phyloP scores from a whole-genome alignment of 495 filamentous ascomycete species.

The Annulohypoxylon stygium region DNA sequence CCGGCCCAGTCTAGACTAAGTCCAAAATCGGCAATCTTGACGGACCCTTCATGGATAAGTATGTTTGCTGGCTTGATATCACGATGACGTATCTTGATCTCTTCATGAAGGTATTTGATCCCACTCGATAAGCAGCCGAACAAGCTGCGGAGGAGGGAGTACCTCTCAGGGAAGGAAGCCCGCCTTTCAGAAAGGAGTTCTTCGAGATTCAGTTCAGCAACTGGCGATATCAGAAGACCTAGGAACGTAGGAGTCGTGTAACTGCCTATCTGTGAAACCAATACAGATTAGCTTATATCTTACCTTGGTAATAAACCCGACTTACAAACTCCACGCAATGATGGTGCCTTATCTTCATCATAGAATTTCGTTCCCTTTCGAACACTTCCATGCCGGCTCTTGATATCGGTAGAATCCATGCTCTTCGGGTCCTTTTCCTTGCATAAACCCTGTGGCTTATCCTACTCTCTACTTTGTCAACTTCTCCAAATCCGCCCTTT shows the following conservation, averaged over 20 bases:
- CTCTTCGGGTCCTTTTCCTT: not conserved
- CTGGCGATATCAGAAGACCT: not conserved
- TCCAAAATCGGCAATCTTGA: not conserved
- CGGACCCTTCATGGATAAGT: not conserved
- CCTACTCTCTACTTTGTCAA: too few relatives aligned
- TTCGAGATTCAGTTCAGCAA: not conserved
- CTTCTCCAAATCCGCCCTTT: too few relatives aligned
- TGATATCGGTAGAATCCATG: too few relatives aligned
- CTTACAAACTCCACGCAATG: not conserved
- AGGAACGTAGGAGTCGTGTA: not conserved
- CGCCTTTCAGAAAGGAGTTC: not conserved
- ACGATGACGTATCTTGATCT: not conserved
- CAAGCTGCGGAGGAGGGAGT: not conserved
- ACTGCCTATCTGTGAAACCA: not conserved
- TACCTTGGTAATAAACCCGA: too few relatives aligned
- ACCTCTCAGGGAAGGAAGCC: not conserved
- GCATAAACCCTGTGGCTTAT: not conserved
- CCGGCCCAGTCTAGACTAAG: not conserved
- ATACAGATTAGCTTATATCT: too few relatives aligned
- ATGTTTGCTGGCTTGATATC: not conserved
- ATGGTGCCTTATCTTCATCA: not conserved
- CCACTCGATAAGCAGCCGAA: not conserved
- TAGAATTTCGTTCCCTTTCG: not conserved
- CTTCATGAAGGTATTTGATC: not conserved
- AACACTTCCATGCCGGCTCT: not conserved